Evolutionary conservation across 352 stramenopile genomes (phyloP), one percentile per base, ranked within the genome.

Genomic region (Pythium inflatum): DNA sequence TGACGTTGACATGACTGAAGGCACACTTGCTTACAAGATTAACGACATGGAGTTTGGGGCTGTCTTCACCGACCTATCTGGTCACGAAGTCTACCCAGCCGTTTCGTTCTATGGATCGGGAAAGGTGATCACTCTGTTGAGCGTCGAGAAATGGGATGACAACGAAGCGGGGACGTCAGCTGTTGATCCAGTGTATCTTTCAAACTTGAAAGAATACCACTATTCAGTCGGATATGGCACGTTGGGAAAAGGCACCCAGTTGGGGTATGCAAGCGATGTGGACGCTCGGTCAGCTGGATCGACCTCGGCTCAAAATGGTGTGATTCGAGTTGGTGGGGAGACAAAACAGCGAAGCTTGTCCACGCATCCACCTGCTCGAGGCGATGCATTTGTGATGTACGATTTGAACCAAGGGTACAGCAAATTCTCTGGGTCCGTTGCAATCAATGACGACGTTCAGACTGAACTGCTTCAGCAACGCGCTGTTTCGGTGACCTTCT

Each of bases 41-140:
- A 98, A 98, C 57, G 85, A 91, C 20, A 93, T 83, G 1, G 90
- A 97, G 46, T 91, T 97, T 66, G 89, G 89, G 5, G 83, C 92
- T 11, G 89, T 92, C 2, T 96, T 96, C 63, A 94, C 85, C 1
- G 87, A 96, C 68, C 68, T 96, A 9, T 68, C 70, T 27, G 89
- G 89, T 0, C 85, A 93, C 45, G 87, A 96, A 78, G 82, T 96
- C 18, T 92, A 92, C 64, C 89, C 89, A 49, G 89, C 89, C 33
- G 89, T 96, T 16, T 95, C 87, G 16, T 96, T 96, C 45, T 96
- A 96, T 58, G 89, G 89, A n/a, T 95, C 89, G 0, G 89, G 89
- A 0, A 96, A 96, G 66, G 89, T 95, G 9, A 94, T 95, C 56
- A 90, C 87, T 0, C 65, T 95, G 27, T 74, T 94, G 36, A 76